Base-by-base conservation (phyloP, 2,329 filamentous ascomycete species). In the Aspergillus tanneri region DNA sequence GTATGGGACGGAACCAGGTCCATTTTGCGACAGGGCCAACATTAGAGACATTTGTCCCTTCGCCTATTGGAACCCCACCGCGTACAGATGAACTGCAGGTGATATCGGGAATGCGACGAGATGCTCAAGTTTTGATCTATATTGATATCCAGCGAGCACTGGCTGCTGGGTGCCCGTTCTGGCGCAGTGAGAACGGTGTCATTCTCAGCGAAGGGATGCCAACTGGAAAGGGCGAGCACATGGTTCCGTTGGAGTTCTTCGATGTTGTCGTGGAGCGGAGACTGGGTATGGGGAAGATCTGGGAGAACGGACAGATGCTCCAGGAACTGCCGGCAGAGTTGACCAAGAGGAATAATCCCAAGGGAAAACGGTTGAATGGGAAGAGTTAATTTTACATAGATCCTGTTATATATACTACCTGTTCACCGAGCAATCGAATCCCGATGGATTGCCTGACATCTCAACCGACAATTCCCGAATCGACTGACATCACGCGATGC, bases 1-100 rank as follows among this genome's bases (percentile, higher is more conserved):
- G 79, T 49, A 97, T 97, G 93, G 77, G 76, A 0, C 73, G 93
- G 45, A 95, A 87, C 54, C 92, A 97, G 63, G 86, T 97, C 22
- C 93, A 99, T 71, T 96, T 93, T 65, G 88, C 88, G 2, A 82
- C 83, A 5, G 90, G 88, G 0, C 73, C 91, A 10, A 84, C 87
- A 0, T 57, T 68, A 35, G 60, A 65, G 4, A 61, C 64, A 12
- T 61, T 73, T 30, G 46, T 69, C 52, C 57, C 63, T 47, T 24
- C 62, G 50, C 43, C 54, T 4, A 39, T 46, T 5, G 53, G 56
- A 12, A 54, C 54, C 6, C 51, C 35, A 24, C 37, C 34, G 48
- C 55, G 25, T 44, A 60, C 35, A 45, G 49, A 46, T 11, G 36
- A 24, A 49, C 28, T 38, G 57, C 32, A 57, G 47, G 87, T 91